Base-by-base conservation (phyloP, 371 early-diverging fungal species). In the Circinella umbellata region DNA sequence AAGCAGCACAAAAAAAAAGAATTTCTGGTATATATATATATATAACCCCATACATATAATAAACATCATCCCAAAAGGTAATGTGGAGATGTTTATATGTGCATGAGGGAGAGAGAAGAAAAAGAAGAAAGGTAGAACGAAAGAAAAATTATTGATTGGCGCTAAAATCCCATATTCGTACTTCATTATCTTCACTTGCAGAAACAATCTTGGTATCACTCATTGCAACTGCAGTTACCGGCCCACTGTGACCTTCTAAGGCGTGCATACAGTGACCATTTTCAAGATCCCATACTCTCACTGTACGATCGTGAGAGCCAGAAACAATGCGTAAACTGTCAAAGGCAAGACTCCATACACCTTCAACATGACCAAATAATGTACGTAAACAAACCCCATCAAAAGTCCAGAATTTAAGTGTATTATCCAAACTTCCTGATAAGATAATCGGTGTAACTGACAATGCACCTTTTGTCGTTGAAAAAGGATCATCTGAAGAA, bases 281-380 rank as follows among this genome's bases (percentile, higher is more conserved):
- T 61, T 94, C 94, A 13, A 93, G 80, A 75, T 98, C 98, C 99
- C 99, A 99, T 46, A 99, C 86, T 66, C 94, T 93, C n/a, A 99
- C 86, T 1, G 90, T 88, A 15, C 91, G 88, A 70, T 99, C 99
- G 69, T 95, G 90, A 14, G 94, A 91, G 0, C 96, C 98, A 64
- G 95, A 93, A 3, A 96, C 93, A 38, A 98, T 92, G 9, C 97
- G 88, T 64, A 98, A 86, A 53, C 92, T 91, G 77, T 98, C 96
- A 74, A 93, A 93, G 4, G 95, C 94, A 36, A 93, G 67, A 0
- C 93, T 88, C 89, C 96, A 94, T 2, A 99, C 94, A 36, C 97
- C 97, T 69, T 95, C 94, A 3, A 91, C 89, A 75, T 98, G 97
- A 0, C 97, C 97, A 84, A 94, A 94, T 57, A 96, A 75, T 0